These are phyloP conservation scores for Bauhinia variegata DNA, from an alignment of 306 rosid species.

Conservation along the genomic window DNA sequence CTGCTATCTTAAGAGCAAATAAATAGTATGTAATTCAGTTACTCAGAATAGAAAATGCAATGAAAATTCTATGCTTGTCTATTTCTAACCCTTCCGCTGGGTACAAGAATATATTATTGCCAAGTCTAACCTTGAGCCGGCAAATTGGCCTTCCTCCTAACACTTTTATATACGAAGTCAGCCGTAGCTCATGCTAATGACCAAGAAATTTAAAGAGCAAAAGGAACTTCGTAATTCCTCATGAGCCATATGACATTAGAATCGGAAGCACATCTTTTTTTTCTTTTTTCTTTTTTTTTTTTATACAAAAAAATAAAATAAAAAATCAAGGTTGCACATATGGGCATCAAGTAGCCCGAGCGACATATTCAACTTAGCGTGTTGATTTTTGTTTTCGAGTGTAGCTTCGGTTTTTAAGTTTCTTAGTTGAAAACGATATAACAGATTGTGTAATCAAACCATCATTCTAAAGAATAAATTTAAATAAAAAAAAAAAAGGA, in stretches of 20 bases:
- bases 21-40: constrained; percentile 20
- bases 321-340: too few species aligned
- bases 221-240: constrained; percentile 22
- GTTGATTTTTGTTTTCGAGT: too few species aligned
- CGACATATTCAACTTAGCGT: too few species aligned
- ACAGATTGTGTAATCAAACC: too few species aligned
- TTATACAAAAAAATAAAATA: too few species aligned
- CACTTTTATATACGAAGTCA: too few species aligned
- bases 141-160: constrained; percentile 24
- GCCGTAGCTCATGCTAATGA: background rate
- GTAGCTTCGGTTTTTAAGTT: constrained; percentile 14
- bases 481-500: constrained; percentile 3
- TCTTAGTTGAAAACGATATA: too few species aligned
- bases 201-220: constrained; percentile 19
- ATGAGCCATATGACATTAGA: constrained; percentile 3
- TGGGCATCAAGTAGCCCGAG: constrained; percentile 8
- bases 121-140: constrained; percentile 38
- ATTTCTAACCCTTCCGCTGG: constrained; percentile 23
- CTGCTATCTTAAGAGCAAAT: too few species aligned
- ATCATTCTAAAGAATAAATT: constrained; percentile 5
- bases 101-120: constrained; percentile 31
- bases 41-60: constrained; percentile 36
- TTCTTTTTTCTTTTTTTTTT: too few species aligned
- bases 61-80: background rate
- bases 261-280: constrained; percentile 12